Conservation (phyloP, 2,329 filamentous ascomycete species). For the Pseudogymnoascus sp. region DNA sequence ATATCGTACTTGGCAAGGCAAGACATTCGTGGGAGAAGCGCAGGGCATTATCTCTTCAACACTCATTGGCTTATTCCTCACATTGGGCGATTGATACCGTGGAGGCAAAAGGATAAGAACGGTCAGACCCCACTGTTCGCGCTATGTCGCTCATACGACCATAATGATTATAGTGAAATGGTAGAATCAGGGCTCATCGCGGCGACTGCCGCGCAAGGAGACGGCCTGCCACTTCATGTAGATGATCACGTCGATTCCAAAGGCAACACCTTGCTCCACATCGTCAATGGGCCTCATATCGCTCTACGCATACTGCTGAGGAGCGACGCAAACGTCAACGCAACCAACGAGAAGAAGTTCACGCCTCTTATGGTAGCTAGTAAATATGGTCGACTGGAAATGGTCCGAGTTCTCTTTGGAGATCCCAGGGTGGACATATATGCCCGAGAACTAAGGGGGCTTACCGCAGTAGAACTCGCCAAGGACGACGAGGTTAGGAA, state of each 20-base stretch:
- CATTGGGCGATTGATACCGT: slow-evolving; percentile 72
- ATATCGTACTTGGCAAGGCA: slow-evolving; percentile 62
- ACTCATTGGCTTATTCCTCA: slow-evolving; percentile 69
- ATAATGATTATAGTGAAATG: slow-evolving; percentile 79
- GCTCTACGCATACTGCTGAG: slow-evolving; percentile 66
- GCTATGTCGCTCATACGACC: slow-evolving; percentile 89
- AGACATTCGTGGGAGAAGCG: slow-evolving; percentile 77
- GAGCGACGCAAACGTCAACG: slow-evolving; percentile 94
- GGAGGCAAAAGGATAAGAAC: slow-evolving; percentile 88
- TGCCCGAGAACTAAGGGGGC: slow-evolving; percentile 72
- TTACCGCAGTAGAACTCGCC: slow-evolving; percentile 91
- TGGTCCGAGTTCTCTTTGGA: slow-evolving; percentile 78
- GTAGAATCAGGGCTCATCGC: slow-evolving; percentile 70
- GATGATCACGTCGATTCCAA: slow-evolving; percentile 90
- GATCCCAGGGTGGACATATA: slow-evolving; percentile 81
- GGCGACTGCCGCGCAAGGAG: slow-evolving; percentile 65
- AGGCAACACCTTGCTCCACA: slow-evolving; percentile 91
- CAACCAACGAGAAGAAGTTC: slow-evolving; percentile 88
- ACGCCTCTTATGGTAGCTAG: slow-evolving; percentile 96
- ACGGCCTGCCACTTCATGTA: slow-evolving; percentile 72
- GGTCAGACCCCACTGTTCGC: slow-evolving; percentile 97
- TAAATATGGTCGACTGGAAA: slow-evolving; percentile 92
- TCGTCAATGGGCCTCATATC: slow-evolving; percentile 77
- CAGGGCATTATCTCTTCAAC: slow-evolving; percentile 94
- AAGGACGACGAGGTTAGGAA: slow-evolving; percentile 98